phyloP scores from a whole-genome alignment of 345 rosid species.

The Diplotaxis tenuifolia region DNA sequence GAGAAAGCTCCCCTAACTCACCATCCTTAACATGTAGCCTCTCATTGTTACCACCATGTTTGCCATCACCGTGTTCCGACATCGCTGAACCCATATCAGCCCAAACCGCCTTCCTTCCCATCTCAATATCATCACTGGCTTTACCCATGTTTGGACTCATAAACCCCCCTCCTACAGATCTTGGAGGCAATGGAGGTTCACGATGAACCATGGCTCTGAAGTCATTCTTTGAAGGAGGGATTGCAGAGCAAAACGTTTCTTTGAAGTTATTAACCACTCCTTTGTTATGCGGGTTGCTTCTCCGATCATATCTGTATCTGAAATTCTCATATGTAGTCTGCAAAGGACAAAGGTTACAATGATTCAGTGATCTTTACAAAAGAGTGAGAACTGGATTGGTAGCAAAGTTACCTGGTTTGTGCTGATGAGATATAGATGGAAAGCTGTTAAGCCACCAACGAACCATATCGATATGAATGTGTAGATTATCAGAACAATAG shows the following conservation, averaged over 20 bases:
- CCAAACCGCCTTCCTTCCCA: slow-evolving; percentile 97
- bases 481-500: slow-evolving; percentile 78
- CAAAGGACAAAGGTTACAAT: slow-evolving; percentile 11
- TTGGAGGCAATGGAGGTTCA: slow-evolving; percentile 67
- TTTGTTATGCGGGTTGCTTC: slow-evolving; percentile 74
- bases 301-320: slow-evolving; percentile 80
- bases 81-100: slow-evolving; percentile 67
- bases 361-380: background rate
- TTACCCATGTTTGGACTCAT: slow-evolving; percentile 98
- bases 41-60: slow-evolving; percentile 50
- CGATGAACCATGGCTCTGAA: slow-evolving; percentile 68
- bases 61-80: slow-evolving; percentile 62
- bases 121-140: slow-evolving; percentile 83
- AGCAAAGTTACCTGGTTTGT: slow-evolving; percentile 73
- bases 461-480: slow-evolving; percentile 94
- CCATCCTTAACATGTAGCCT: slow-evolving; percentile 75
- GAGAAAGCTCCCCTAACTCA: slow-evolving; percentile 70
- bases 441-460: slow-evolving; percentile 91
- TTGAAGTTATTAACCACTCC: slow-evolving; percentile 72
- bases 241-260: slow-evolving; percentile 64
- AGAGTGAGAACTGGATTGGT: background rate
- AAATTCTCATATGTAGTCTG: slow-evolving; percentile 98
- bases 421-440: slow-evolving; percentile 90
- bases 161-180: slow-evolving; percentile 67
- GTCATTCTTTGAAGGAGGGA: slow-evolving; percentile 74